Base-by-base conservation (phyloP, 2,329 filamentous ascomycete genomes). In the Teratosphaeria viscida region DNA sequence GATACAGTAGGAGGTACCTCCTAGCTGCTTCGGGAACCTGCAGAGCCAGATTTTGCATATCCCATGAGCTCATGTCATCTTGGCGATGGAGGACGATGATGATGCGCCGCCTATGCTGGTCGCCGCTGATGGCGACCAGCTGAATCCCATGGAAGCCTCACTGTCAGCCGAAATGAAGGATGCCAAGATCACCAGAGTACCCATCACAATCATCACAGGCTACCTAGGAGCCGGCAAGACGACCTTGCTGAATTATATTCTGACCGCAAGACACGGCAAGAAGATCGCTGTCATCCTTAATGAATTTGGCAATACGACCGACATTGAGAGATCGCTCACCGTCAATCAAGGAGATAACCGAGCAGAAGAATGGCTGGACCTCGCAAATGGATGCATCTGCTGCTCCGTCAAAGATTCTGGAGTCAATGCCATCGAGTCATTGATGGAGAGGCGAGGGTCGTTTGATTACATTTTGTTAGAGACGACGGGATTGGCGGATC, bases 401-500 rank as follows among this genome's bases (percentile, higher is more conserved):
- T 99, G 94, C 76, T 95, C 91, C 2, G 92, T 97, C 68, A 99
- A 96, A 85, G 94, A 99, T 72, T 85, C 88, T 0, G 94, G 94
- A 12, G 92, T 99, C 43, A 90, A 90, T 65, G 94, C 94, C 39
- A 95, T 99, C 58, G 94, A 99, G 76, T 90, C 90, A 1, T 79
- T 99, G 2, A 97, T 99, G 90, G 89, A 92, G 64, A 90, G 91
- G 69, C 90, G 89, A 64, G 92, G 92, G 56, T 86, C 87, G 4
- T 99, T 99, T 71, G 94, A 99, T 77, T 99, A 97, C 76, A 97
- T 99, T 65, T 82, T 99, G 2, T 85, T 99, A 0, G 94, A 99
- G 74, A 99, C 94, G 0, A 97, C 94, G 0, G 94, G 94, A 0
- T 81, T 99, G 5, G 94, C 94, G 4, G 92, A 99, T 70, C 94